Evolutionary conservation across 345 rosid genomes (phyloP).

Genomic region (Syzygium grande): DNA sequence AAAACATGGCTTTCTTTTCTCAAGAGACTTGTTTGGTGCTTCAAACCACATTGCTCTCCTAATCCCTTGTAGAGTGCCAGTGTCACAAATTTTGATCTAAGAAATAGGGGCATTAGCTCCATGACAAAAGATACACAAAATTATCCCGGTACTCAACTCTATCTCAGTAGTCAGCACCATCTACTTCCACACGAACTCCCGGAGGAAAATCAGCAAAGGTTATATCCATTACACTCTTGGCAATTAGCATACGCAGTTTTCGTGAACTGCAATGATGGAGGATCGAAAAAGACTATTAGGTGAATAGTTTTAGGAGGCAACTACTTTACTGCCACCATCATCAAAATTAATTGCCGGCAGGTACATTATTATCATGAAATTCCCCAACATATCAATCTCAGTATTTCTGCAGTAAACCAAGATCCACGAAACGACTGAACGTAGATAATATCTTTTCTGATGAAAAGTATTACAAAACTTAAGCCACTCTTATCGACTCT

Average conservation of each 20-base stretch:
- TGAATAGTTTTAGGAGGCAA: background rate
- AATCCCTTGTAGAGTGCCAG: background rate
- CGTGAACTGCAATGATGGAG: constrained; percentile 49
- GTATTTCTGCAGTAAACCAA: background rate
- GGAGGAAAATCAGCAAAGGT: constrained; percentile 69
- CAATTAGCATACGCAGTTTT: constrained; percentile 81
- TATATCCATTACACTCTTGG: constrained; percentile 71
- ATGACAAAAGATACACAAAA: background rate
- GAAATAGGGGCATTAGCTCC: background rate
- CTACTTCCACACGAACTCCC: constrained; percentile 80
- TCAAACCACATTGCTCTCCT: background rate
- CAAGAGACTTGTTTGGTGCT: background rate
- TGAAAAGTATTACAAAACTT: background rate
- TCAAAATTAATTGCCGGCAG: background rate
- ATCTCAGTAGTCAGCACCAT: constrained; percentile 45
- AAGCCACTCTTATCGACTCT: background rate
- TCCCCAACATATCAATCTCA: background rate
- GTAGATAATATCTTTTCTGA: background rate
- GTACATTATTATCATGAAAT: background rate
- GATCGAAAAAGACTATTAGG: background rate
- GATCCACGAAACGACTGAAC: background rate
- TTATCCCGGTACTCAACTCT: constrained; percentile 27
- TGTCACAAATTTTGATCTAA: background rate
- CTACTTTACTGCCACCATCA: background rate
- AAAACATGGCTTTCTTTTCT: background rate